These are phyloP conservation scores for Penicillium goetzii DNA, from an alignment of 495 filamentous ascomycete genomes.

Conservation along the genomic window DNA sequence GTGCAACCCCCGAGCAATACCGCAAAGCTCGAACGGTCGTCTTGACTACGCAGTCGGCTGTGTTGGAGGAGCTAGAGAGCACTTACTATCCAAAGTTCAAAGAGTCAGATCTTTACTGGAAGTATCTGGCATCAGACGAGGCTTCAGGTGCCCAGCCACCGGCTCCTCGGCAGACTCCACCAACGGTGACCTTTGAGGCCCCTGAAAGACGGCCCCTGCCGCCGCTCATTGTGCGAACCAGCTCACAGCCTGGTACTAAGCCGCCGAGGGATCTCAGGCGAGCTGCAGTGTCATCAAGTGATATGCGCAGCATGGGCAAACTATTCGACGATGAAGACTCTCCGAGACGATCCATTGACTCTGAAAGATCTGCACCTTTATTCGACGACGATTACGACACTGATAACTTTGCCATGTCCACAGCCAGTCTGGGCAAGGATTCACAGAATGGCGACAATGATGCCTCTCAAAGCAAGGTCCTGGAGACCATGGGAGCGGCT, in stretches of 20 bases:
- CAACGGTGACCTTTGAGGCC: conserved; percentile 32
- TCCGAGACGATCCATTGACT: conserved; percentile 60
- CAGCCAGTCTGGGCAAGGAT: conserved; percentile 57
- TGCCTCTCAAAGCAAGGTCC: conserved; percentile 58
- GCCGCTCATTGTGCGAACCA: conserved; percentile 45
- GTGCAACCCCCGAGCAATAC: conserved; percentile 80
- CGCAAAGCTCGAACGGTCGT: conserved; percentile 80
- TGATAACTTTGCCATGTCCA: conserved; percentile 63
- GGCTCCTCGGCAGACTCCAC: conserved; percentile 26
- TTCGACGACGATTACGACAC: conserved; percentile 72
- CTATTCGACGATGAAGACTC: conserved; percentile 52
- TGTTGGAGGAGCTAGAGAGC: conserved; percentile 80
- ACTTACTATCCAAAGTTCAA: conserved; percentile 84
- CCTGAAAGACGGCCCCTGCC: conserved; percentile 47
- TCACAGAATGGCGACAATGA: conserved; percentile 53
- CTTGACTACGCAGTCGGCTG: conserved; percentile 77
- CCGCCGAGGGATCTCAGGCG: conserved; percentile 56
- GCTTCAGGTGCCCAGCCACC: conserved; percentile 53
- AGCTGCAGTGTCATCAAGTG: conserved; percentile 61
- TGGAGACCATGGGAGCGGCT: conserved; percentile 92
- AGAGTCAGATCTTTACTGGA: conserved; percentile 90
- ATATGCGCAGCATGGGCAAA: conserved; percentile 51
- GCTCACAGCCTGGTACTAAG: conserved; percentile 41
- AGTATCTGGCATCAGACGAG: conserved; percentile 90
- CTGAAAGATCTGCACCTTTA: conserved; percentile 55